Evolutionary conservation across 1,284 basidiomycete genomes (phyloP).

Genomic region (Moniliella sp.): DNA sequence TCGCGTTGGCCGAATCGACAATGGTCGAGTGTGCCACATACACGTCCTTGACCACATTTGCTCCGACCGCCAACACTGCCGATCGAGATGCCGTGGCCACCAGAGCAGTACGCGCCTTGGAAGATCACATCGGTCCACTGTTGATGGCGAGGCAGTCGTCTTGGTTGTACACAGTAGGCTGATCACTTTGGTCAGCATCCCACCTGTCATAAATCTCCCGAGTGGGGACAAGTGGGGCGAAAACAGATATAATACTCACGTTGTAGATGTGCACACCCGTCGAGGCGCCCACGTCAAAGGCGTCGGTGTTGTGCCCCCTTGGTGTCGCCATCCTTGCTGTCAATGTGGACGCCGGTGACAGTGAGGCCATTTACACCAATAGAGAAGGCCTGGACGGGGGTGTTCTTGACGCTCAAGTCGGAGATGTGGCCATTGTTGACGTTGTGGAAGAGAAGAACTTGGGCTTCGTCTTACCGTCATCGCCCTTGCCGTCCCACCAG

Average conservation of each 20-base stretch:
- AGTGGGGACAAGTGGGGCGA: too few species aligned
- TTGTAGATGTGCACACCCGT: constrained; percentile 4
- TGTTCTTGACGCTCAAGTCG: constrained; percentile 6
- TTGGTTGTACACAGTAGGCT: too few species aligned
- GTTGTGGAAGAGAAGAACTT: constrained; percentile 5
- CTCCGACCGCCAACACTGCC: constrained; percentile 6
- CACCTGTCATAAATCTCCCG: too few species aligned
- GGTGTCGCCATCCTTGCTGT: too few species aligned
- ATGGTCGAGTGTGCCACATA: constrained; percentile 4
- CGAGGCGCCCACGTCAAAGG: constrained; percentile 6
- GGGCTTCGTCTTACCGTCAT: constrained; percentile 9
- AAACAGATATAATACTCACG: too few species aligned
- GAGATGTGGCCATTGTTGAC: constrained; percentile 4
- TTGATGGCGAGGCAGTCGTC: constrained; percentile 10
- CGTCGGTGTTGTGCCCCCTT: constrained; percentile 9
- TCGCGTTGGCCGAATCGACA: constrained; percentile 4
- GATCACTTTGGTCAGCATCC: too few species aligned
- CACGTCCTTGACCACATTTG: constrained; percentile 6
- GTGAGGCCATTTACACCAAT: too few species aligned
- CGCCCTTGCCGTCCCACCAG: constrained; percentile 8
- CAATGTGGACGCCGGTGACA: too few species aligned
- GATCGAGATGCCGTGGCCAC: constrained; percentile 10
- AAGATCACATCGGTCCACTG: constrained; percentile 6
- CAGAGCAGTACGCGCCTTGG: constrained; percentile 4
- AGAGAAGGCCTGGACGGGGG: constrained; percentile 7